Evolutionary conservation across 73 alveolate genomes (phyloP), one percentile per base, ranked within the genome.

Genomic region (Durusdinium trenchii): DNA sequence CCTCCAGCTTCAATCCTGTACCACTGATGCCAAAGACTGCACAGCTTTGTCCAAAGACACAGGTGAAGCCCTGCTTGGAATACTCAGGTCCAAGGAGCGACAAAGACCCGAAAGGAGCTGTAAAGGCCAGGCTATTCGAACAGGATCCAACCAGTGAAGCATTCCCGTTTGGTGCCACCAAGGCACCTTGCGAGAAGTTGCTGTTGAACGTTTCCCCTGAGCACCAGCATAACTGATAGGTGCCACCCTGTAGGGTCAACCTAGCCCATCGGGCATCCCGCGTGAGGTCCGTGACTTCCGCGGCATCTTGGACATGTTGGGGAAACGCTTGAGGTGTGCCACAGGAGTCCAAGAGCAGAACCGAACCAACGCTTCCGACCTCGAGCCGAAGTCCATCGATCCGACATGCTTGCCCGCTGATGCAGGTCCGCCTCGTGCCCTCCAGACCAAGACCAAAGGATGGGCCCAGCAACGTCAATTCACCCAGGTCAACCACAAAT

Each of bases 141-240:
- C n/a, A n/a, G n/a, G n/a, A n/a, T n/a, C n/a, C n/a, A n/a, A 30
- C 54, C 71, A 1, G 83, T 32, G 43, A 35, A 46, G 46, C 95
- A 86, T 36, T 40, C 54, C 42, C 40, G 57, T 32, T 83, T 14
- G 71, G 82, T 45, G n/a, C n/a, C n/a, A n/a, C n/a, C n/a, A n/a
- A n/a, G n/a, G n/a, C n/a, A n/a, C n/a, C n/a, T n/a, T n/a, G n/a
- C n/a, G 94, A 85, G 60, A 40, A 40, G 94, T 85, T 64, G 60
- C 75, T 83, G 75, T 32, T 83, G 46, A 0, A 43, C 5, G 48
- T 40, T 3, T 7, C 40, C 76, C 64, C 54, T 30, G 94, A 85
- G 30, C 94, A 85, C 94, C 94, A 85, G 78, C 94, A 85, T 4
- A 85, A 38, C 64, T 60, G 75, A 43, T 85, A 85, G 79, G 51